These are phyloP conservation scores for Solanum paucissectum DNA, from an alignment of 257 asterid species.

Conservation along the genomic window DNA sequence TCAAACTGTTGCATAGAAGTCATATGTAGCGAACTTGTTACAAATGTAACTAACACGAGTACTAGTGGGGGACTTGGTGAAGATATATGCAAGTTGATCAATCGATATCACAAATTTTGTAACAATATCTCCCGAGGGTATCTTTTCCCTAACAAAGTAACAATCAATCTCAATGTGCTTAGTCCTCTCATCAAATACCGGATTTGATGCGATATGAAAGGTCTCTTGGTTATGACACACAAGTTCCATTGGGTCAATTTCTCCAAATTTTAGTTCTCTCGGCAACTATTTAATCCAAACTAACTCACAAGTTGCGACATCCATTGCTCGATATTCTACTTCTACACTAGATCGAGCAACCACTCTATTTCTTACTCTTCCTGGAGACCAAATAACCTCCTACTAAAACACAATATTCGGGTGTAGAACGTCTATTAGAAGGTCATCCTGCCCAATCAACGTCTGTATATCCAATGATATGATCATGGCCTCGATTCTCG, in stretches of 20 bases:
- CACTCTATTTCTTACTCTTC: too few species aligned
- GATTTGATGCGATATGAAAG: not conserved
- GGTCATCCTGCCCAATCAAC: too few species aligned
- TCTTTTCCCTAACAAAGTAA: not conserved
- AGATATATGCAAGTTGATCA: not conserved
- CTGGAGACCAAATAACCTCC: too few species aligned
- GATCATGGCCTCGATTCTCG: too few species aligned
- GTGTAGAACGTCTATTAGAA: too few species aligned
- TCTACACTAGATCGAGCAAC: too few species aligned
- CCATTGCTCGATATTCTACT: too few species aligned
- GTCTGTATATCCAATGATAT: too few species aligned
- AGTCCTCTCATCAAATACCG: not conserved
- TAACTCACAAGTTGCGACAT: too few species aligned
- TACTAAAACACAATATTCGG: too few species aligned
- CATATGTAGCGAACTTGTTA: not conserved
- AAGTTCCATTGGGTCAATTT: not conserved
- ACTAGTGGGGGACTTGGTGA: not conserved
- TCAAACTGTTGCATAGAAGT: not conserved
- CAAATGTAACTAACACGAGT: not conserved
- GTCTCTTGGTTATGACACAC: not conserved
- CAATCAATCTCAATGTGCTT: not conserved
- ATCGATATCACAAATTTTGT: not conserved
- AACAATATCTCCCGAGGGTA: not conserved
- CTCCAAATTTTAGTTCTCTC: not conserved
- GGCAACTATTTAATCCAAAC: too few species aligned